These are phyloP conservation scores for Pseudevernia furfuracea DNA, from an alignment of 495 filamentous ascomycete genomes.

Conservation along the genomic window DNA sequence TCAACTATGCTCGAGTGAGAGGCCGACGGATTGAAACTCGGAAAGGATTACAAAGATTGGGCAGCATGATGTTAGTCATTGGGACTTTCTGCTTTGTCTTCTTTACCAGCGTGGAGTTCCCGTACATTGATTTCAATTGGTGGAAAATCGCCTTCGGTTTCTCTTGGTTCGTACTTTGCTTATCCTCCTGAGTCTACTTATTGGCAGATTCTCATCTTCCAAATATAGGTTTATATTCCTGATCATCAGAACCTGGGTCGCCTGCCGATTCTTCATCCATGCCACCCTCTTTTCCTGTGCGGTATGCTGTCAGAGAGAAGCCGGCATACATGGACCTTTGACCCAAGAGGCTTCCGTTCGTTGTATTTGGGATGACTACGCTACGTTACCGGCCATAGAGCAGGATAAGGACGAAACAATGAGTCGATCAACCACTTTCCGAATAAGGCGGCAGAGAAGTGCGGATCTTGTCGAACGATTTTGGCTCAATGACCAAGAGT, in stretches of 20 bases:
- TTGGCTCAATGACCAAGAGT: slow-evolving; percentile 3
- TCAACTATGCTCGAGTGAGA: neutral
- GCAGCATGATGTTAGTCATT: neutral
- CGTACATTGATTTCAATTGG: neutral
- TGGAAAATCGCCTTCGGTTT: neutral
- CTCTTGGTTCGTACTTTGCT: neutral
- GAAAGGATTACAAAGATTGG: neutral
- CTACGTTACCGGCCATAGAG: neutral
- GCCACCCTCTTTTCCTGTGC: neutral
- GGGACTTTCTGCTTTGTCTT: neutral
- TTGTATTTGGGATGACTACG: neutral
- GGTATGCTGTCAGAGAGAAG: neutral
- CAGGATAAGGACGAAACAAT: neutral
- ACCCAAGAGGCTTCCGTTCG: neutral
- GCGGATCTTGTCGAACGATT: neutral
- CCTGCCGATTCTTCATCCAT: neutral
- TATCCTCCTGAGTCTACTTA: neutral
- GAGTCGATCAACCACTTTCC: neutral
- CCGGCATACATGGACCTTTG: neutral
- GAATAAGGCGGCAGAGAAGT: neutral
- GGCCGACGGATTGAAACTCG: neutral
- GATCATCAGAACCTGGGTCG: neutral
- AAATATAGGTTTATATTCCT: neutral
- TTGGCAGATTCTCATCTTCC: neutral
- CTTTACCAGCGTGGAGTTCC: neutral